Evolutionary conservation across 2,329 filamentous ascomycete species (phyloP).

Genomic region (Colletotrichum echinochloae): DNA sequence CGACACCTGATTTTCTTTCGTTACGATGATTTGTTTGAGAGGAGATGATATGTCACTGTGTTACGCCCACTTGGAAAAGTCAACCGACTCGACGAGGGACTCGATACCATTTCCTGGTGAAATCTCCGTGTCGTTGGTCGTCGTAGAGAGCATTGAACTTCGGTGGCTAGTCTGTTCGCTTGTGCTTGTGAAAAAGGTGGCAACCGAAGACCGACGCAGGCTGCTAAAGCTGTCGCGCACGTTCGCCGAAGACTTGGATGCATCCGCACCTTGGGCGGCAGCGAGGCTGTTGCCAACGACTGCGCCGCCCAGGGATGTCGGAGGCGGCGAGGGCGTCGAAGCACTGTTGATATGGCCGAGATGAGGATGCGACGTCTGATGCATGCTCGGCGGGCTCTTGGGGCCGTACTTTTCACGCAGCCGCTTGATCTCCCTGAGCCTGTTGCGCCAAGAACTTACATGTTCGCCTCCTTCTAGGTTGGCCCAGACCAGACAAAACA

Average conservation of each 20-base stretch:
- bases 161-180: slow-evolving; percentile 69
- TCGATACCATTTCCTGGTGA: slow-evolving; percentile 47
- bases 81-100: slow-evolving; percentile 52
- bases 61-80: slow-evolving; percentile 56
- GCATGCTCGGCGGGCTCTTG: slow-evolving; percentile 54
- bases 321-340: slow-evolving; percentile 46
- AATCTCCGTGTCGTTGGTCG: slow-evolving; percentile 67
- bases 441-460: slow-evolving; percentile 88
- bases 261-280: slow-evolving; percentile 43
- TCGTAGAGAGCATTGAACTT: slow-evolving; percentile 66
- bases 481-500: slow-evolving; percentile 93
- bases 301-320: slow-evolving; percentile 49
- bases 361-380: slow-evolving; percentile 40
- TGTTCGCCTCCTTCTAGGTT: slow-evolving; percentile 82
- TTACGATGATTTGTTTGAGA: neutral
- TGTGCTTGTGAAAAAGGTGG: slow-evolving; percentile 71
- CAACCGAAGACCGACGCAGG: slow-evolving; percentile 72
- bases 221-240: slow-evolving; percentile 72
- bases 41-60: slow-evolving; percentile 15
- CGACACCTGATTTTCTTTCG: neutral
- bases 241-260: slow-evolving; percentile 58
- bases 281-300: slow-evolving; percentile 40
- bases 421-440: slow-evolving; percentile 85
- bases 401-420: slow-evolving; percentile 77
- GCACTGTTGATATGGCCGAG: slow-evolving; percentile 46